Evolutionary conservation across 2,329 filamentous ascomycete species (phyloP).

Genomic region (Neonectria ditissima): DNA sequence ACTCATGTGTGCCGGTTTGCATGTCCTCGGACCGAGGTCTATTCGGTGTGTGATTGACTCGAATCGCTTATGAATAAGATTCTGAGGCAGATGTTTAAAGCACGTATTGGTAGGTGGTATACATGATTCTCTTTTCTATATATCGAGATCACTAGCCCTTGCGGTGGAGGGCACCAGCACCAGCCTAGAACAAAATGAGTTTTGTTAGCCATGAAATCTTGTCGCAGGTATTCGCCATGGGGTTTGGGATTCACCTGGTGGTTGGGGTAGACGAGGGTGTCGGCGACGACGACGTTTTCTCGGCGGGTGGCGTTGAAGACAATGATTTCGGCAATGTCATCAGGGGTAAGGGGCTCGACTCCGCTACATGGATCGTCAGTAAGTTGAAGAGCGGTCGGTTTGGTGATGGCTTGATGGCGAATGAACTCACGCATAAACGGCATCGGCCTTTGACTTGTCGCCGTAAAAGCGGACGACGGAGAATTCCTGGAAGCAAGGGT

Average conservation of each 20-base stretch:
- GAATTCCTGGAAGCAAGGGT: conserved; percentile 71
- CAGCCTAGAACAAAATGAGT: conserved; percentile 39
- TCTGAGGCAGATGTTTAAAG: neutral
- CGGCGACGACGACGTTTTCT: conserved; percentile 92
- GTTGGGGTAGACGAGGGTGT: conserved; percentile 87
- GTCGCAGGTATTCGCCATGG: neutral
- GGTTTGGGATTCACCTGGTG: conserved; percentile 74
- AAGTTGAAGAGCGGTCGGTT: neutral
- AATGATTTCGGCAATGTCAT: conserved; percentile 91
- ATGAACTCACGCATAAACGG: conserved; percentile 81
- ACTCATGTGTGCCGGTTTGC: neutral
- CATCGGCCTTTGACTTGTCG: conserved; percentile 89
- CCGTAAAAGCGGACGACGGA: conserved; percentile 89
- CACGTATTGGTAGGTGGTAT: neutral
- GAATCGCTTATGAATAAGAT: neutral
- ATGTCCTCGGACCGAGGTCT: neutral
- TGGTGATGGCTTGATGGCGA: neutral
- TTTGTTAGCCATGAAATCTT: conserved; percentile 14
- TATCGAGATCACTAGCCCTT: conserved; percentile 32
- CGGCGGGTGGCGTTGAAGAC: conserved; percentile 86
- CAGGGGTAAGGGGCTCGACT: conserved; percentile 84
- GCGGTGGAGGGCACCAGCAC: conserved; percentile 49
- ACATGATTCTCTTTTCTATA: conserved; percentile 15
- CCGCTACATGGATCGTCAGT: conserved; percentile 61
- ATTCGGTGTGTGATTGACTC: neutral